Percentiles rank a stretch among this genome's conserved stretches.
Conservation (phyloP, 1,284 basidiomycete genomes). For the Agroathelia rolfsii region DNA sequence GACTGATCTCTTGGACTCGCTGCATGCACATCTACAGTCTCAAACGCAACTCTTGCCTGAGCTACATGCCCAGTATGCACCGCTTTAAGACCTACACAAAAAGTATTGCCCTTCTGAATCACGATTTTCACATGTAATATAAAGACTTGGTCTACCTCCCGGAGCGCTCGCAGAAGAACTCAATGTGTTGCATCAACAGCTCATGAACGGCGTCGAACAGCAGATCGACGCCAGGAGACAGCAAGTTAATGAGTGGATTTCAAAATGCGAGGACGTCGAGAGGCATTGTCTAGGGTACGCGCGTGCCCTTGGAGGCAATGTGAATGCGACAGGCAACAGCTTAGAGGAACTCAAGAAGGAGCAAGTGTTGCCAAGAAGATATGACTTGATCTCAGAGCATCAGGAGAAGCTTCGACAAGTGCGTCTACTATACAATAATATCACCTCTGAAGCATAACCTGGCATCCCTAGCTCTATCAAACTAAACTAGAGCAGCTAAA, state of each 20-base stretch:
- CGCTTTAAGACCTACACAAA: no score
- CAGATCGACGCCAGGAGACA: slow-evolving; percentile 55
- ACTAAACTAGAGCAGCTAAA: slow-evolving; percentile 69
- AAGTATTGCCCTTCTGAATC: no score
- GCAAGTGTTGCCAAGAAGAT: slow-evolving; percentile 55
- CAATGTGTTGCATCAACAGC: slow-evolving; percentile 48
- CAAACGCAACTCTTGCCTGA: slow-evolving; percentile 70
- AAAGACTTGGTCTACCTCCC: slow-evolving; percentile 65
- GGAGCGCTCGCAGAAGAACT: slow-evolving; percentile 71
- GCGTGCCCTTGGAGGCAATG: slow-evolving; percentile 57
- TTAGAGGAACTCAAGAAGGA: slow-evolving; percentile 49
- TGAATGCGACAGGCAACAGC: slow-evolving; percentile 49
- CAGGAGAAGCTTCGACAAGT: slow-evolving; percentile 73
- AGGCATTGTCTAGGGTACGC: slow-evolving; percentile 51
- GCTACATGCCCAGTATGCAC: slow-evolving; percentile 54
- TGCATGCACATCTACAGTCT: slow-evolving; percentile 65
- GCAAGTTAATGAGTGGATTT: slow-evolving; percentile 63
- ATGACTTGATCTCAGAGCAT: slow-evolving; percentile 51
- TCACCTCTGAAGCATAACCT: slow-evolving; percentile 5
- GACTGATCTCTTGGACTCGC: slow-evolving; percentile 61
- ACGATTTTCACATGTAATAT: no score
- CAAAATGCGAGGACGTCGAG: slow-evolving; percentile 54
- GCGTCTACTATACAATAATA: slow-evolving; percentile 16
- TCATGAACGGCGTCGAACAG: slow-evolving; percentile 59
- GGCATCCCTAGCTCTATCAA: slow-evolving; percentile 49